Base-by-base conservation (phyloP, 1,284 basidiomycete genomes). In the Trametes hirsuta region DNA sequence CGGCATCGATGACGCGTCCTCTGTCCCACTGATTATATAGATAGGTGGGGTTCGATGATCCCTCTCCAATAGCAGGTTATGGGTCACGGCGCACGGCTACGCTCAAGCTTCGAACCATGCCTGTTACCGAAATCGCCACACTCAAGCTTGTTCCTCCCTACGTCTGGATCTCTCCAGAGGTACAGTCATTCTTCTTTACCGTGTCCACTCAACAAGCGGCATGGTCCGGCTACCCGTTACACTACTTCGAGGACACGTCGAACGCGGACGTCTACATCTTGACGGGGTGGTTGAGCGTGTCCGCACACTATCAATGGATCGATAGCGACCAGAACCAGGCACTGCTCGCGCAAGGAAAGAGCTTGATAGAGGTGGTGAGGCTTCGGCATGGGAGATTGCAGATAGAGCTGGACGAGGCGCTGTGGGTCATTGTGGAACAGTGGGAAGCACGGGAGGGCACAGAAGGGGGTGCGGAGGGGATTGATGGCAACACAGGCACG, bases 261-360 rank as follows among this genome's bases (percentile, higher is more conserved):
- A 62, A 69, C 36, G 49, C 69, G 3, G 60, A 69, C 37, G 55
- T 82, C 2, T 76, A 78, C 65, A 65, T 84, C 40, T 61, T 81
- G 40, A 77, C 79, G 3, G 80, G 81, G 4, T 84, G 81, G 83
- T 53, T 70, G 51, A 71, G 73, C 59, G 75, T 77, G 18, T 62
- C 64, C 9, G 75, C 76, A 9, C 81, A 83, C 60, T 54, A 74
- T 24, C 68, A 71, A 35, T 83, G 80, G 80, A 78, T 81, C 37
- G 64, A 58, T 11, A 78, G 78, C 63, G 71, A 75, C 9, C 68
- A 66, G 58, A 81, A 82, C 53, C 74, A 80, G 59, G 72, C 69
- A 46, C 65, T 83, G 15, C 58, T 81, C 30, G 58, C 58, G 50
- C 56, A 67, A 30, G 70, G 78, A 18, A 65, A 64, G 46, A 68